phyloP scores from a whole-genome alignment of 305 asterid genomes.

The Fraxinus velutina region DNA sequence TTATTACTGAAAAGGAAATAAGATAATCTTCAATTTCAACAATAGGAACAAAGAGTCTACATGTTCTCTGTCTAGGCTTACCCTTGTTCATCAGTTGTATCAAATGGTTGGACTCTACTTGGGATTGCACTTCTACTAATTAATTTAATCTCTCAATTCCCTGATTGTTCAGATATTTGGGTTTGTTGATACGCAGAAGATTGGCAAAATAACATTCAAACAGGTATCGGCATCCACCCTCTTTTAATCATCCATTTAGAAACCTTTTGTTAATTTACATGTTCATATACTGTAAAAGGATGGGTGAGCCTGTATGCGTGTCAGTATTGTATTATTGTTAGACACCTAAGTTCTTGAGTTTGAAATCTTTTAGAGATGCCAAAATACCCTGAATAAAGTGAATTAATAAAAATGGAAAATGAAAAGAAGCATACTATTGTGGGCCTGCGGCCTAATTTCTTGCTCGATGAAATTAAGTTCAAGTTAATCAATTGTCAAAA shows the following conservation, averaged over 20 bases:
- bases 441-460: background rate
- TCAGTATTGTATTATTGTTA: background rate
- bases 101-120: background rate
- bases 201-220: constrained; percentile 72
- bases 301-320: background rate
- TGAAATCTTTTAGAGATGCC: background rate
- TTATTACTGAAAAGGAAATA: background rate
- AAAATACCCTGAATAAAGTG: background rate
- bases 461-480: background rate
- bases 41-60: background rate
- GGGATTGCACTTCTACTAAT: background rate
- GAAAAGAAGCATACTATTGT: background rate
- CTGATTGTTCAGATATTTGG: constrained; percentile 69
- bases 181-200: constrained; percentile 67
- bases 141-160: background rate
- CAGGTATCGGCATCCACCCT: constrained; percentile 41
- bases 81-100: background rate
- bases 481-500: background rate
- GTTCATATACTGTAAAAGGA: background rate
- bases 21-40: background rate
- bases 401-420: background rate
- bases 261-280: background rate
- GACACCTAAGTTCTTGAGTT: constrained; percentile 7
- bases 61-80: background rate
- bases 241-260: background rate